These are phyloP conservation scores for Backusella tarrabulga DNA, from an alignment of 192 early-diverging fungal genomes.

Conservation along the genomic window DNA sequence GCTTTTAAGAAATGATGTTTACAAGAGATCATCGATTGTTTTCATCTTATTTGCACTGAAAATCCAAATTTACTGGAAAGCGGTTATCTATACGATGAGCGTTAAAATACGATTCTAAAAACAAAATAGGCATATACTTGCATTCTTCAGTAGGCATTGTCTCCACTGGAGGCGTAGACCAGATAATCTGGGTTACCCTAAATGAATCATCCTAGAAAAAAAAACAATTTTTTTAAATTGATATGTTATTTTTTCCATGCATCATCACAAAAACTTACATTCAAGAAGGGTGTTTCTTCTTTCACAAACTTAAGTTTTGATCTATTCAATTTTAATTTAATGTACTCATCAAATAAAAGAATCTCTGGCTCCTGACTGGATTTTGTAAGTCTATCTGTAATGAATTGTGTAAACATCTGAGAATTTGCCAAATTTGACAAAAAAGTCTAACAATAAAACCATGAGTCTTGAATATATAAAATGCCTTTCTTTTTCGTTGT, in stretches of 20 bases:
- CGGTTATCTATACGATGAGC: neutral
- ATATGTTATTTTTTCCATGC: neutral
- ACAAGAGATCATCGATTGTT: too few species aligned
- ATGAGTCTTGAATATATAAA: neutral
- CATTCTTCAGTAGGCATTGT: neutral
- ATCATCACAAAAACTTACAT: conserved; percentile 32
- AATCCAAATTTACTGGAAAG: neutral
- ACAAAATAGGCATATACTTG: neutral
- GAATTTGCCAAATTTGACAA: conserved; percentile 65
- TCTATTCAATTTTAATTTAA: conserved; percentile 78
- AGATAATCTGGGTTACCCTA: conserved; percentile 27
- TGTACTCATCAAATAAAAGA: conserved; percentile 78
- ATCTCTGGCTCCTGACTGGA: conserved; percentile 66
- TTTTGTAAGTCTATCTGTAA: conserved; percentile 64
- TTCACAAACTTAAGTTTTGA: conserved; percentile 71
- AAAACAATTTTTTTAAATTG: too few species aligned
- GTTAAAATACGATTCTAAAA: neutral
- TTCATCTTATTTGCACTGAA: neutral
- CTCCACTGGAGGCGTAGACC: conserved; percentile 17
- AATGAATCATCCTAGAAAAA: conserved; percentile 29
- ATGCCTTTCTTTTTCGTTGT: neutral
- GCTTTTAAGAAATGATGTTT: too few species aligned
- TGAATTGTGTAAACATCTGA: conserved; percentile 80
- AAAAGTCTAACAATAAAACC: conserved; percentile 3
- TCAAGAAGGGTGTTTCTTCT: conserved; percentile 58